These are phyloP conservation scores for Leishmania lainsoni DNA, from an alignment of 208 protist species.

Conservation along the genomic window DNA sequence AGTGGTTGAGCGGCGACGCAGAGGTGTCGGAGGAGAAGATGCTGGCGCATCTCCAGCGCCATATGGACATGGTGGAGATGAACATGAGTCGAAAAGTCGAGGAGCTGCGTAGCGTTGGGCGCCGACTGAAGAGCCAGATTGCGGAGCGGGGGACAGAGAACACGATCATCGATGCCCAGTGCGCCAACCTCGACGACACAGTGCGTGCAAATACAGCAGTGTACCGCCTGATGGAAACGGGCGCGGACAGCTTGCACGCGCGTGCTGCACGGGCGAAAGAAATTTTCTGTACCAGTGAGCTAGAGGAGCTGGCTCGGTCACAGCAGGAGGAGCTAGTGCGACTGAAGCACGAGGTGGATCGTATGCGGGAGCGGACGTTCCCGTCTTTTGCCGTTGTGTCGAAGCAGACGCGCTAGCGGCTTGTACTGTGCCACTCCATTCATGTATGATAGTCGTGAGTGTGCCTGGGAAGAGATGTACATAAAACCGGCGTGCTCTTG, in stretches of 20 bases:
- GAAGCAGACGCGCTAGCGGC: conserved; percentile 52
- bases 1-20: conserved; percentile 86
- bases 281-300: conserved; percentile 76
- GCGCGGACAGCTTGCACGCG: conserved; percentile 48
- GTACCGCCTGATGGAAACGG: conserved; percentile 60
- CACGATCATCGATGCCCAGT: conserved; percentile 43
- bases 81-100: conserved; percentile 81
- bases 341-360: conserved; percentile 87
- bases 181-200: conserved; percentile 40
- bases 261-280: conserved; percentile 57
- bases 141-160: conserved; percentile 83
- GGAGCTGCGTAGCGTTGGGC: conserved; percentile 59
- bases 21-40: conserved; percentile 63
- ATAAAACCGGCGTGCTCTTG: not conserved
- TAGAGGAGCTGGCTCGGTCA: conserved; percentile 81
- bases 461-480: conserved; percentile 1
- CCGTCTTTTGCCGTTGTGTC: conserved; percentile 92
- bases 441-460: not conserved
- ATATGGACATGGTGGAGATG: conserved; percentile 69
- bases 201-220: conserved; percentile 67
- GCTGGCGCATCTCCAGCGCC: conserved; percentile 67
- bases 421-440: not conserved
- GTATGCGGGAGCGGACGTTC: conserved; percentile 86
- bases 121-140: conserved; percentile 67
- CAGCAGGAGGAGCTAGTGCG: conserved; percentile 89